Conservation (phyloP, 495 filamentous ascomycete species). For the Hypoxylon rickii region DNA sequence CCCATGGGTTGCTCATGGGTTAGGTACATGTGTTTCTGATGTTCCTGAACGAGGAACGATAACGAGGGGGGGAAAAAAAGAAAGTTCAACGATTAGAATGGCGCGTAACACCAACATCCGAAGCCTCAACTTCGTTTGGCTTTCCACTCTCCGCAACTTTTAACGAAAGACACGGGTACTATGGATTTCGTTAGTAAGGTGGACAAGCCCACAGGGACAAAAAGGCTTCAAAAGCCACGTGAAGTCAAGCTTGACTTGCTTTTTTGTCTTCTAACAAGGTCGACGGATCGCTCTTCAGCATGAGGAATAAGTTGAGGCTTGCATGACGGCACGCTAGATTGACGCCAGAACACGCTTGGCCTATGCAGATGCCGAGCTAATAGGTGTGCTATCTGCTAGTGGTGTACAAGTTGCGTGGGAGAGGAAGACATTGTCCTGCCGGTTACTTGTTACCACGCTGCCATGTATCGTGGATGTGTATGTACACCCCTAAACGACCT, state of each 20-base stretch:
- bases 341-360: constrained; percentile 25
- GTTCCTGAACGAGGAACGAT: neutral
- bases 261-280: constrained; percentile 1
- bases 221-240: constrained; percentile 29
- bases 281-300: constrained; percentile 18
- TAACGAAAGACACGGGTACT: constrained; percentile 3
- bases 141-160: constrained; percentile 9
- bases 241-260: constrained; percentile 22
- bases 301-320: constrained; percentile 28
- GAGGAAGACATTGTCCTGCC: too few relatives aligned
- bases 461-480: neutral
- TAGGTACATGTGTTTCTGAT: too few relatives aligned
- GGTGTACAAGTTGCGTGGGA: too few relatives aligned
- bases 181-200: too few relatives aligned
- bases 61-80: too few relatives aligned
- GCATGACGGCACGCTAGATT: constrained; percentile 32
- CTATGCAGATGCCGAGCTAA: neutral
- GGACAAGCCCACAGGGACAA: constrained; percentile 20
- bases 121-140: too few relatives aligned
- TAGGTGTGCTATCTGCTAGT: too few relatives aligned
- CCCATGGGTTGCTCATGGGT: too few relatives aligned
- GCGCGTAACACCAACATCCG: constrained; percentile 1
- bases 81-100: too few relatives aligned
- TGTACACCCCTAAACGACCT: too few relatives aligned
- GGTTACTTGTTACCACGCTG: too few relatives aligned